Evolutionary conservation across 2,329 filamentous ascomycete genomes (phyloP).

Genomic region (Aureobasidium sp.): DNA sequence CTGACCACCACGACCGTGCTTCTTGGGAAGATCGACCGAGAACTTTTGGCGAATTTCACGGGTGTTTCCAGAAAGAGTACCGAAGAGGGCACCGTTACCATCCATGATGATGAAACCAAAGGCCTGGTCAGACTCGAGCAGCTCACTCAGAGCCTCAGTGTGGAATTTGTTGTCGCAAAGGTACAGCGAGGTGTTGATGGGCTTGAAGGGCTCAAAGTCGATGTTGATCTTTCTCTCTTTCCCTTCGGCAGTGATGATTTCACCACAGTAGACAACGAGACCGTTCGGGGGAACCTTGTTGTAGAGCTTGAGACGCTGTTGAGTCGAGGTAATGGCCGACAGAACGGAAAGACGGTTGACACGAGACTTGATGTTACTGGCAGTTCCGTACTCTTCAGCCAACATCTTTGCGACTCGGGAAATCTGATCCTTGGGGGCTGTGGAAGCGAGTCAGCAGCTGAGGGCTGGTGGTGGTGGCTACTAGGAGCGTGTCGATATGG

Average conservation of each 20-base stretch:
- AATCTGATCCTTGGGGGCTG: slow-evolving; percentile 95
- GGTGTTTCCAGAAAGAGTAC: slow-evolving; percentile 94
- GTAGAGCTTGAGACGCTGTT: slow-evolving; percentile 98
- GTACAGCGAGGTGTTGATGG: slow-evolving; percentile 98
- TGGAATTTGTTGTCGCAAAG: slow-evolving; percentile 99
- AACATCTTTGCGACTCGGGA: slow-evolving; percentile 98
- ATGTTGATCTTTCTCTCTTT: slow-evolving; percentile 99
- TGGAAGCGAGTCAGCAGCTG: slow-evolving; percentile 18
- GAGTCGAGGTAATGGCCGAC: slow-evolving; percentile 96
- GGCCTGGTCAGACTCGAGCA: slow-evolving; percentile 97
- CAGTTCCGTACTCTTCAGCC: slow-evolving; percentile 83
- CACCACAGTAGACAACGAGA: slow-evolving; percentile 97
- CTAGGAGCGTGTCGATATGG: background rate
- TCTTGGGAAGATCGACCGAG: slow-evolving; percentile 97
- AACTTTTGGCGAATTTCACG: slow-evolving; percentile 97
- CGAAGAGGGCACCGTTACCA: slow-evolving; percentile 95
- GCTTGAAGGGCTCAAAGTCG: slow-evolving; percentile 99
- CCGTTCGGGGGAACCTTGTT: slow-evolving; percentile 98
- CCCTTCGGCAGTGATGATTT: slow-evolving; percentile 98
- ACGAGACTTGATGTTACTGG: slow-evolving; percentile 98
- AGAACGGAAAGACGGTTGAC: slow-evolving; percentile 98
- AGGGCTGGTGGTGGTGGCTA: slow-evolving; percentile 6
- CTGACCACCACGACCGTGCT: slow-evolving; percentile 99
- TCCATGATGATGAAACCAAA: slow-evolving; percentile 99
- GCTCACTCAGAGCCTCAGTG: slow-evolving; percentile 91